A percentile compares a stretch with the other conserved stretches of the same genome.
phyloP scores from a whole-genome alignment of 495 filamentous ascomycete genomes.

The Glarea lozoyensis region DNA sequence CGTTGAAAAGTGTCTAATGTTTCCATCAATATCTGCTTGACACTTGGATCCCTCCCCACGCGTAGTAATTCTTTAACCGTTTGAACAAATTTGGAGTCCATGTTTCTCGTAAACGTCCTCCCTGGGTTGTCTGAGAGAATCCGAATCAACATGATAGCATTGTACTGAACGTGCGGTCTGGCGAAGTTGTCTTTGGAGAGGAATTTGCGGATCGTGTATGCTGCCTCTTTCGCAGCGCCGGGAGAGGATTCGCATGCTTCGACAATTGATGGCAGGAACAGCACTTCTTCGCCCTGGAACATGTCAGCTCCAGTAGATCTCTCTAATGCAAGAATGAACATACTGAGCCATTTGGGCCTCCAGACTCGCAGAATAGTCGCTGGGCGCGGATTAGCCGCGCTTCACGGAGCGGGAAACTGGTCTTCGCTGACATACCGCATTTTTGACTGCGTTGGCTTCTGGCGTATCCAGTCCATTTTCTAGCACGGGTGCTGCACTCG shows the following conservation, averaged over 20 bases:
- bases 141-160: constrained; percentile 89
- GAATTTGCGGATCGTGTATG: constrained; percentile 70
- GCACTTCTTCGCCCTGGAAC: constrained; percentile 69
- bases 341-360: constrained; percentile 54
- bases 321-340: constrained; percentile 13
- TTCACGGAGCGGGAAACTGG: background rate
- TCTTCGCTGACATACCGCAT: constrained; percentile 33
- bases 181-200: constrained; percentile 57
- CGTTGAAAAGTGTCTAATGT: constrained; percentile 68
- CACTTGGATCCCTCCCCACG: constrained; percentile 59
- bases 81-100: constrained; percentile 72
- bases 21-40: constrained; percentile 78
- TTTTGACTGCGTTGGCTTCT: constrained; percentile 45
- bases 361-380: constrained; percentile 71
- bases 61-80: constrained; percentile 69
- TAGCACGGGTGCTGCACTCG: too few relatives aligned
- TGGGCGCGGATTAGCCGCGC: constrained; percentile 17
- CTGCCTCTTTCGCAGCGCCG: constrained; percentile 68
- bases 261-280: constrained; percentile 90
- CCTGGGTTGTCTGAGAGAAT: constrained; percentile 93
- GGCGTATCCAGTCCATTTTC: constrained; percentile 39
- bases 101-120: constrained; percentile 72
- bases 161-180: constrained; percentile 73
- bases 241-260: constrained; percentile 91
- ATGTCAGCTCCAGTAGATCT: background rate